Conservation (phyloP, 2,329 filamentous ascomycete species). For the Diplodia scrobiculata region DNA sequence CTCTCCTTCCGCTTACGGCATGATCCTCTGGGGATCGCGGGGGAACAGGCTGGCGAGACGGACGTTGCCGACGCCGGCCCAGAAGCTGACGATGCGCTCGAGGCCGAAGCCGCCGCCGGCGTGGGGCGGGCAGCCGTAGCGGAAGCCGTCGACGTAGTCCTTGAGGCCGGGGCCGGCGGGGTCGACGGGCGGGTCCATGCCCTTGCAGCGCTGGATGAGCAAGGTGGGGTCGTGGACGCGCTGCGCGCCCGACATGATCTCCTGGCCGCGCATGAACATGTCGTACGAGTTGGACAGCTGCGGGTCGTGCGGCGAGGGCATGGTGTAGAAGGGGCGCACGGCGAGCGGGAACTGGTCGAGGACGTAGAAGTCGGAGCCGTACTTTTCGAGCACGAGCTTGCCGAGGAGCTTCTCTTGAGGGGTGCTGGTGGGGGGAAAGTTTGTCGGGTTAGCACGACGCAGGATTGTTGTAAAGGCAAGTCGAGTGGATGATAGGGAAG, state of each 20-base stretch:
- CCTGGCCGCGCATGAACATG: conserved; percentile 71
- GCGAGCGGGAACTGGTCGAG: conserved; percentile 93
- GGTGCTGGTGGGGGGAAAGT: conserved; percentile 51
- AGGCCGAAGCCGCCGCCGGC: conserved; percentile 66
- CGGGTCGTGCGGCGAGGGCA: conserved; percentile 59
- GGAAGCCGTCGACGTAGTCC: conserved; percentile 66
- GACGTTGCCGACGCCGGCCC: conserved; percentile 66
- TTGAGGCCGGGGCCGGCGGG: conserved; percentile 61
- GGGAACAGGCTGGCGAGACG: conserved; percentile 65
- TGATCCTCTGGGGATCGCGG: conserved; percentile 61
- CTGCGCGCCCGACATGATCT: conserved; percentile 68
- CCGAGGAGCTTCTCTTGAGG: conserved; percentile 88
- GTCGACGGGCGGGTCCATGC: conserved; percentile 60
- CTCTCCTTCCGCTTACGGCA: conserved; percentile 42
- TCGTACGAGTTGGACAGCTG: conserved; percentile 65
- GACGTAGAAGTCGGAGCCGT: conserved; percentile 92
- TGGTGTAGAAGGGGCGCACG: conserved; percentile 90
- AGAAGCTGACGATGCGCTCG: conserved; percentile 68
- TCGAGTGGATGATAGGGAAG: too few relatives aligned
- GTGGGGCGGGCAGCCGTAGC: conserved; percentile 65
- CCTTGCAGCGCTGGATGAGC: conserved; percentile 60
- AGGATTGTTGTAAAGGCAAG: too few relatives aligned
- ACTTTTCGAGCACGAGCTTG: conserved; percentile 81
- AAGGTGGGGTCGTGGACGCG: conserved; percentile 65
- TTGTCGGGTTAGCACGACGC: background rate